phyloP scores from a whole-genome alignment of 768 basidiomycete species.

The Phylloporus scabripes region DNA sequence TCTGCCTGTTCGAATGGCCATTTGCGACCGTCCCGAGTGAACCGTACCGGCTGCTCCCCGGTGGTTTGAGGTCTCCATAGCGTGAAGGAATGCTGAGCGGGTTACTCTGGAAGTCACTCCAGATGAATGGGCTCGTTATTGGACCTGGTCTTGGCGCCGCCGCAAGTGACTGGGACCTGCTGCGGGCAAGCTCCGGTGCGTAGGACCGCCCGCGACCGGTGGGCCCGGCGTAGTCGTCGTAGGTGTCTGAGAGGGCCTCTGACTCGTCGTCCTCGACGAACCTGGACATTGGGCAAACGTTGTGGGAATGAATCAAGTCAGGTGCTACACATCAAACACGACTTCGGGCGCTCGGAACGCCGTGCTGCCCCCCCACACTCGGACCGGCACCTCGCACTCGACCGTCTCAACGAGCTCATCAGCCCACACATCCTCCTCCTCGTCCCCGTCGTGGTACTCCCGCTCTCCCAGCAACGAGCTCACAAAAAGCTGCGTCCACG shows the following conservation, averaged over 20 bases:
- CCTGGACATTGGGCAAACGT: constrained; percentile 58
- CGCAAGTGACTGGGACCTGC: constrained; percentile 73
- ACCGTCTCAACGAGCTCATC: constrained; percentile 78
- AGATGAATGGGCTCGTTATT: constrained; percentile 48
- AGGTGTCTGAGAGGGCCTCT: constrained; percentile 55
- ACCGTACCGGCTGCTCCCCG: constrained; percentile 58
- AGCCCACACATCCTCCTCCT: constrained; percentile 48
- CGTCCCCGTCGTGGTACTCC: constrained; percentile 55
- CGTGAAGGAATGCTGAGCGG: constrained; percentile 50
- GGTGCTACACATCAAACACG: constrained; percentile 60
- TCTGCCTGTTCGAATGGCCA: constrained; percentile 37
- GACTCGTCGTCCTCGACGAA: constrained; percentile 83
- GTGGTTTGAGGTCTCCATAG: constrained; percentile 60
- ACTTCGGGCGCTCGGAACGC: constrained; percentile 76
- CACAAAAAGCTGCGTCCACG: constrained; percentile 40
- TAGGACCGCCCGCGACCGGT: constrained; percentile 52
- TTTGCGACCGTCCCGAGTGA: constrained; percentile 49
- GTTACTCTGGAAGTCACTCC: constrained; percentile 54
- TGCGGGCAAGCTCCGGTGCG: constrained; percentile 59
- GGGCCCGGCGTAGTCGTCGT: constrained; percentile 49
- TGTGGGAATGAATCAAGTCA: constrained; percentile 23
- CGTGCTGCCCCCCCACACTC: constrained; percentile 85
- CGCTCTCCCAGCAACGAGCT: constrained; percentile 40
- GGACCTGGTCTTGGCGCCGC: constrained; percentile 48
- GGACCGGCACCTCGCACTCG: constrained; percentile 90